Percentiles rank a stretch among this genome's conserved stretches.
Evolutionary conservation across 176 grass and related monocot genomes (phyloP).

Genomic region (Oryza officinalis): DNA sequence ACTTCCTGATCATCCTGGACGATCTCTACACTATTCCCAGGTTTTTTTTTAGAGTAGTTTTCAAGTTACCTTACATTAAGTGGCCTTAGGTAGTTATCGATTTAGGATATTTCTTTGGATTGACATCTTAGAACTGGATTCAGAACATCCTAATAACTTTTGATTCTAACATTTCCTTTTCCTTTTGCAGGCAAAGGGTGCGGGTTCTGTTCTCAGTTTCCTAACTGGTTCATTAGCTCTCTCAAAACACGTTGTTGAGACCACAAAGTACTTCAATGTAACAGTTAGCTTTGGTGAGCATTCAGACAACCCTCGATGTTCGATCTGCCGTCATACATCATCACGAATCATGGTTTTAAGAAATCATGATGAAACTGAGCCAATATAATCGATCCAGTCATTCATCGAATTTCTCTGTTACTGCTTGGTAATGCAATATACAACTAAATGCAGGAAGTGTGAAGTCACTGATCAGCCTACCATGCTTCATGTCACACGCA

Average conservation of each 20-base stretch:
- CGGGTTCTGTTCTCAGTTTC: slow-evolving; percentile 92
- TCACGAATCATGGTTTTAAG: not conserved
- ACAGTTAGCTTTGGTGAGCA: slow-evolving; percentile 94
- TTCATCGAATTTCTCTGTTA: not conserved
- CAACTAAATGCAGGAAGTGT: slow-evolving; percentile 68
- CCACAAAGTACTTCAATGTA: slow-evolving; percentile 78
- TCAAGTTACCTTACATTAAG: not conserved
- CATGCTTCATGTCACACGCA: slow-evolving; percentile 98
- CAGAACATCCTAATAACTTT: not conserved
- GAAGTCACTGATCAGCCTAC: slow-evolving; percentile 92
- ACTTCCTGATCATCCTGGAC: slow-evolving; percentile 78
- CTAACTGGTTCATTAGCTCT: slow-evolving; percentile 80
- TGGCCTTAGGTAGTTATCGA: not conserved
- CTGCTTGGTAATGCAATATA: not conserved
- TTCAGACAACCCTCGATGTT: not conserved
- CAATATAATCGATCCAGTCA: not conserved
- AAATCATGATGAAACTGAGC: not conserved
- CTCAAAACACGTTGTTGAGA: slow-evolving; percentile 83
- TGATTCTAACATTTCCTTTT: not conserved
- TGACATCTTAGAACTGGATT: not conserved
- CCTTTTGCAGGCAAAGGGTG: slow-evolving; percentile 72
- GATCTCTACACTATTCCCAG: slow-evolving; percentile 86
- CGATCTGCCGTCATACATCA: not conserved
- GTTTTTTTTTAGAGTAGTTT: slow-evolving; percentile 22
- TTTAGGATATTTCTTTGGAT: not conserved